phyloP scores from a whole-genome alignment of 192 early-diverging fungal species.

The Coemansia sp. region DNA sequence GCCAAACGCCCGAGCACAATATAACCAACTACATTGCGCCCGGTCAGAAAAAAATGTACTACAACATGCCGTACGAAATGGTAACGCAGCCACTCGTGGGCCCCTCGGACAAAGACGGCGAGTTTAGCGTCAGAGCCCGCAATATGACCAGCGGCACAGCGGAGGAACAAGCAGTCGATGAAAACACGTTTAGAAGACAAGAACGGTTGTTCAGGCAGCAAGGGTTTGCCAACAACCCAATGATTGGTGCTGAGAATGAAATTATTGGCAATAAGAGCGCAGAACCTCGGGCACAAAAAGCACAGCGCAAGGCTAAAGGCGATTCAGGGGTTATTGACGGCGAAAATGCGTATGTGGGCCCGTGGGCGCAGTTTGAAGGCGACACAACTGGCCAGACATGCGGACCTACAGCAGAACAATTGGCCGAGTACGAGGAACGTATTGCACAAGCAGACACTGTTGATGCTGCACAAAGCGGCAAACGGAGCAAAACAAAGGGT shows the following conservation, averaged over 20 bases:
- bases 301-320: constrained; percentile 71
- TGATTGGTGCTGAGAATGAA: constrained; percentile 55
- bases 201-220: constrained; percentile 79
- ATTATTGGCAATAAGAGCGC: constrained; percentile 50
- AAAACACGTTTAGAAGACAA: constrained; percentile 69
- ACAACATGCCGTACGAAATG: constrained; percentile 28
- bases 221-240: constrained; percentile 84
- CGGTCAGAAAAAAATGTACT: constrained; percentile 19
- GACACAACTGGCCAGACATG: constrained; percentile 65
- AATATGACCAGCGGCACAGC: constrained; percentile 17
- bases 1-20: constrained; percentile 1
- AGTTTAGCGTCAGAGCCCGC: constrained; percentile 14
- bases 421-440: constrained; percentile 42
- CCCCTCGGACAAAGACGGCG: constrained; percentile 24
- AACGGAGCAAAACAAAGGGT: neutral
- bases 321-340: constrained; percentile 74
- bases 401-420: constrained; percentile 60
- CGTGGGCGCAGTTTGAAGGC: constrained; percentile 92
- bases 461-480: neutral
- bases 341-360: constrained; percentile 78
- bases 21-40: constrained; percentile 18
- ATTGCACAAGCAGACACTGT: constrained; percentile 9
- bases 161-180: constrained; percentile 36
- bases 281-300: constrained; percentile 47
- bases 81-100: constrained; percentile 37